A percentile compares a stretch with the other conserved stretches of the same genome.
These are phyloP conservation scores for Diplocarpon rosae DNA, from an alignment of 2,329 filamentous ascomycete genomes.

Conservation along the genomic window DNA sequence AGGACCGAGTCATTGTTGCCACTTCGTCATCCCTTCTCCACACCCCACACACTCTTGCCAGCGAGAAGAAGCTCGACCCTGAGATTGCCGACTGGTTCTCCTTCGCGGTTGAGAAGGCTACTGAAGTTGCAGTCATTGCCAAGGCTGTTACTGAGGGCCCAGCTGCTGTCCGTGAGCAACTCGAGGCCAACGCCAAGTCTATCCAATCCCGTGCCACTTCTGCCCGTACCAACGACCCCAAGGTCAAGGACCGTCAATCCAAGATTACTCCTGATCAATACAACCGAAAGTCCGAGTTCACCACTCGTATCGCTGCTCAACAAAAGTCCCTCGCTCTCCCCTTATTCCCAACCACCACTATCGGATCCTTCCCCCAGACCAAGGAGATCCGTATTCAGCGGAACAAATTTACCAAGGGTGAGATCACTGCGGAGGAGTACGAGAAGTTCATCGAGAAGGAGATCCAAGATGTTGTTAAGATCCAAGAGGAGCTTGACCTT, in stretches of 20 bases:
- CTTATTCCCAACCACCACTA: slow-evolving; percentile 97
- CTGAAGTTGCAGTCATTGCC: slow-evolving; percentile 83
- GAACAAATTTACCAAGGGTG: slow-evolving; percentile 98
- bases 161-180: slow-evolving; percentile 71
- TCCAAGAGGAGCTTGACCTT: slow-evolving; percentile 95
- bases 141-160: slow-evolving; percentile 94
- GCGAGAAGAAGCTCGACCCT: slow-evolving; percentile 93
- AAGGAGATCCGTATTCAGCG: slow-evolving; percentile 95
- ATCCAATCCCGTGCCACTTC: slow-evolving; percentile 85
- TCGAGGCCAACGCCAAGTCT: slow-evolving; percentile 95
- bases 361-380: slow-evolving; percentile 98
- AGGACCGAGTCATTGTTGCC: slow-evolving; percentile 93
- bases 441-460: slow-evolving; percentile 99
- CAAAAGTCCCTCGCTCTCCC: slow-evolving; percentile 88
- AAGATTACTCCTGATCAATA: slow-evolving; percentile 77
- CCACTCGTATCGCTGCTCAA: slow-evolving; percentile 74
- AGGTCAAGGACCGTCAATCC: slow-evolving; percentile 92
- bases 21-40: slow-evolving; percentile 97
- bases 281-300: slow-evolving; percentile 87
- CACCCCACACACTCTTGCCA: slow-evolving; percentile 93
- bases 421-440: slow-evolving; percentile 86
- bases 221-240: slow-evolving; percentile 89
- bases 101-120: slow-evolving; percentile 89
- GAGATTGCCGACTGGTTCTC: slow-evolving; percentile 98
- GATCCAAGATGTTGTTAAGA: slow-evolving; percentile 87